These are phyloP conservation scores for Collybiopsis confluens DNA, from an alignment of 768 basidiomycete genomes.

Conservation along the genomic window DNA sequence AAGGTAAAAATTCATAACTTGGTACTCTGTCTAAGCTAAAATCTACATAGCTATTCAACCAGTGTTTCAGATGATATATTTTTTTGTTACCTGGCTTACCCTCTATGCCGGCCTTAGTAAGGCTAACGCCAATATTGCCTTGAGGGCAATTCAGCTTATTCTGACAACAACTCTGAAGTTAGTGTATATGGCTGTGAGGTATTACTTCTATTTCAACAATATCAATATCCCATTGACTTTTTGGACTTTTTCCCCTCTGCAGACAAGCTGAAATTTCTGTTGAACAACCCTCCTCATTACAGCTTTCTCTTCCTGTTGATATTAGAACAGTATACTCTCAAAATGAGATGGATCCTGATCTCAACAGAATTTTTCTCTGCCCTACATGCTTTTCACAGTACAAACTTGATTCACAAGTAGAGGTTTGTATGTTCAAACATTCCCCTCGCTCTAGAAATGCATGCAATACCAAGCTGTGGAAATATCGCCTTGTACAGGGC, in stretches of 20 bases:
- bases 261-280: too few species aligned
- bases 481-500: slow-evolving; percentile 5
- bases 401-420: slow-evolving; percentile 11
- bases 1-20: neutral
- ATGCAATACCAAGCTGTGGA: slow-evolving; percentile 19
- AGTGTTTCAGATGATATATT: neutral
- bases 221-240: too few species aligned
- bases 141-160: slow-evolving; percentile 9
- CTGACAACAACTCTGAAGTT: neutral
- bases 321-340: too few species aligned
- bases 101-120: neutral
- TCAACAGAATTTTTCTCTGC: too few species aligned
- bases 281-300: too few species aligned
- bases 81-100: slow-evolving; percentile 8
- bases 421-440: slow-evolving; percentile 13
- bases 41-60: neutral
- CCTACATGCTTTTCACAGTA: slow-evolving; percentile 19
- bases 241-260: too few species aligned
- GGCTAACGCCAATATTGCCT: neutral
- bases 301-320: too few species aligned
- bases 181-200: neutral
- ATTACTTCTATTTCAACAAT: too few species aligned
- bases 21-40: neutral
- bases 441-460: slow-evolving; percentile 12
- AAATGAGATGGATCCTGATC: too few species aligned